Evolutionary conservation across 129 eudicot genomes (phyloP).

Genomic region (Tagetes patula): DNA sequence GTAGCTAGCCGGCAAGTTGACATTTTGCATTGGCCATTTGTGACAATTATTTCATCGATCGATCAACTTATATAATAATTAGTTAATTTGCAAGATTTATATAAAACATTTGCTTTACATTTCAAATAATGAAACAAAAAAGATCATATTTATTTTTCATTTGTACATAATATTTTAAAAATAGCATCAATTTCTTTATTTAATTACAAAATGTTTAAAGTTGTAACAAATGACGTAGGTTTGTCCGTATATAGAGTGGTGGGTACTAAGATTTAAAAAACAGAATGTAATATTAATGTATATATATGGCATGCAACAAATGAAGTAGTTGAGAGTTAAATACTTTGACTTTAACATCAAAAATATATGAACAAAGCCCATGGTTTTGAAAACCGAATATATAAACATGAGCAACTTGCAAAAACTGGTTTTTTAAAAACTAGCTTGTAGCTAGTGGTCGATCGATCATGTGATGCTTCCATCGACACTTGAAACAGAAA

Average conservation of each 20-base stretch:
- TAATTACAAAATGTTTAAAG: not conserved
- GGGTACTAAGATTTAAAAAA: slow-evolving; percentile 9
- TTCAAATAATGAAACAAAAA: too few species aligned
- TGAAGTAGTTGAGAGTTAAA: slow-evolving; percentile 9
- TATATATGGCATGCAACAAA: not conserved
- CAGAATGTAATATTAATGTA: not conserved
- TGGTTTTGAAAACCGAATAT: slow-evolving; percentile 9
- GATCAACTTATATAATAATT: too few species aligned
- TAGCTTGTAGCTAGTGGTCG: not conserved
- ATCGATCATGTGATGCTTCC: not conserved
- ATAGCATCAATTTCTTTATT: not conserved
- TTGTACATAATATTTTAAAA: not conserved
- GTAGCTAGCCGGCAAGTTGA: not conserved
- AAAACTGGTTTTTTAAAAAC: not conserved
- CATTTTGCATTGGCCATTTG: not conserved
- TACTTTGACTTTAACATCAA: slow-evolving; percentile 7
- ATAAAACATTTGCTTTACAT: not conserved
- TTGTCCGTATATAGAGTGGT: not conserved
- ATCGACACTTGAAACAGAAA: not conserved
- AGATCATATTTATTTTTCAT: not conserved
- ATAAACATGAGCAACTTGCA: not conserved
- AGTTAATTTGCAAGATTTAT: not conserved
- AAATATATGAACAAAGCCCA: not conserved
- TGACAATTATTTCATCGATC: too few species aligned
- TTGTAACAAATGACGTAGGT: not conserved